phyloP scores from a whole-genome alignment of 345 rosid genomes.

The Heritiera fomes region DNA sequence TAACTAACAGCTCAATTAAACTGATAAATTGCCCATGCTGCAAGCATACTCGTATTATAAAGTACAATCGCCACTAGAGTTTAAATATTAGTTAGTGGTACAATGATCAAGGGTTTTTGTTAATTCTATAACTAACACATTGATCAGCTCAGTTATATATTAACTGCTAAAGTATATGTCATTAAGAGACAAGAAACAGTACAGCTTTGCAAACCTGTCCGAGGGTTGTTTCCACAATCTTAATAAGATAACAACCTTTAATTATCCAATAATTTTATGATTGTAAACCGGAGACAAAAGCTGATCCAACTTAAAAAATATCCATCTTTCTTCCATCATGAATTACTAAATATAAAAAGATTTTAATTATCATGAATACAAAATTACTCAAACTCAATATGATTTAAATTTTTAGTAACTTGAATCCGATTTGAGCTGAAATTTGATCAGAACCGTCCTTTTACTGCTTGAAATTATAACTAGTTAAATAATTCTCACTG shows the following conservation, averaged over 20 bases:
- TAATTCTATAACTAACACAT: background rate
- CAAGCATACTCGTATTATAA: background rate
- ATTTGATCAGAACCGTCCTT: too few relatives aligned
- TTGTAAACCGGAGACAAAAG: background rate
- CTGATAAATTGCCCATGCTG: background rate
- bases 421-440: too few relatives aligned
- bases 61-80: background rate
- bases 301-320: too few relatives aligned
- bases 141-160: background rate
- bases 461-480: too few relatives aligned
- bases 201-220: conserved; percentile 16
- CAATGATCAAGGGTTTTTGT: background rate
- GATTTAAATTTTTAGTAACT: too few relatives aligned
- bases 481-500: background rate
- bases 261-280: conserved; percentile 23
- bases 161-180: background rate
- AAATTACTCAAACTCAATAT: too few relatives aligned
- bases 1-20: background rate
- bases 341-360: too few relatives aligned
- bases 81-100: background rate
- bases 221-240: conserved; percentile 9
- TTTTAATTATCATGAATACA: too few relatives aligned
- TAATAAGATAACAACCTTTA: conserved; percentile 18
- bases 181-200: conserved; percentile 13
- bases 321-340: too few relatives aligned